Evolutionary conservation across 2,329 filamentous ascomycete genomes (phyloP).

Genomic region (Xylaria sp.): DNA sequence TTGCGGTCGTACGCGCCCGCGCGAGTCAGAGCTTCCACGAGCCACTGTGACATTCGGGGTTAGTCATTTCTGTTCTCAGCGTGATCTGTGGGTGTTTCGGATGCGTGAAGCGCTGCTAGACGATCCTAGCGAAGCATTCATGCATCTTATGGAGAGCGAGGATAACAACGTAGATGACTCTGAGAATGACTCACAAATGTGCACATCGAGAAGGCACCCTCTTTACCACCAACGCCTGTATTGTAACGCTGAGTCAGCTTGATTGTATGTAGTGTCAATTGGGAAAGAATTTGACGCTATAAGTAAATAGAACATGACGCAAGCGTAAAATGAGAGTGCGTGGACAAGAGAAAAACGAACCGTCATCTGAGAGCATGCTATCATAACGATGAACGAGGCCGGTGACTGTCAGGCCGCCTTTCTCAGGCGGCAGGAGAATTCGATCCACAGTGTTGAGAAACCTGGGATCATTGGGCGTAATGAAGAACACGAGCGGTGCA

Average conservation of each 20-base stretch:
- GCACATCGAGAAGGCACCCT: slow-evolving; percentile 84
- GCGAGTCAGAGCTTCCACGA: slow-evolving; percentile 80
- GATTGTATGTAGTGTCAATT: background rate
- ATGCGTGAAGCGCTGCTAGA: background rate
- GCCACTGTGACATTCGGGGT: slow-evolving; percentile 58
- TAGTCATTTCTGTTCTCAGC: background rate
- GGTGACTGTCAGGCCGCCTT: slow-evolving; percentile 78
- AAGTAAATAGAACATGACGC: background rate
- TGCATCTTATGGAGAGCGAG: background rate
- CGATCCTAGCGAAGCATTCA: background rate
- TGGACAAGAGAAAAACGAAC: slow-evolving; percentile 53
- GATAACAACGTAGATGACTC: background rate
- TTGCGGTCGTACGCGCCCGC: slow-evolving; percentile 72
- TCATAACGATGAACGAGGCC: slow-evolving; percentile 82
- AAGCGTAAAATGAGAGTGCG: background rate
- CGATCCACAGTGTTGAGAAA: slow-evolving; percentile 77
- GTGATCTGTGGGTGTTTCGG: background rate
- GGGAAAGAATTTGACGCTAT: background rate
- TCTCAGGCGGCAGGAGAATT: slow-evolving; percentile 77
- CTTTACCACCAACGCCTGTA: slow-evolving; percentile 74
- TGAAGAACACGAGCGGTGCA: slow-evolving; percentile 82
- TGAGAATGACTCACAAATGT: slow-evolving; percentile 62
- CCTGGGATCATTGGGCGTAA: slow-evolving; percentile 79
- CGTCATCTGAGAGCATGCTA: slow-evolving; percentile 74
- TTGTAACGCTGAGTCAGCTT: slow-evolving; percentile 31